These are phyloP conservation scores for Juglanconis oblonga DNA, from an alignment of 2,329 filamentous ascomycete species.

Conservation along the genomic window DNA sequence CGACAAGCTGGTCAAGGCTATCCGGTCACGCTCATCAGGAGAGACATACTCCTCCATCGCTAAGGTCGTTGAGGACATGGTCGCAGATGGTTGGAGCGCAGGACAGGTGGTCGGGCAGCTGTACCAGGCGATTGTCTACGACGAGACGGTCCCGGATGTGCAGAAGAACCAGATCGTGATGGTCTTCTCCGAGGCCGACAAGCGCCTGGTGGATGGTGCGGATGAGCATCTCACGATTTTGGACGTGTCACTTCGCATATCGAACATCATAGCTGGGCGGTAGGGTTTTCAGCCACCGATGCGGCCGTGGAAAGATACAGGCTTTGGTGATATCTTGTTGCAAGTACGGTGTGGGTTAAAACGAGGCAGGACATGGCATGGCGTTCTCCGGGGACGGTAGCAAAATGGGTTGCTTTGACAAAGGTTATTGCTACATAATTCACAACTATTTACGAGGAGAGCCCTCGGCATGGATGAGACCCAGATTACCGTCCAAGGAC, in stretches of 20 bases:
- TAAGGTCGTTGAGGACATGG: slow-evolving; percentile 80
- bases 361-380: slow-evolving; percentile 13
- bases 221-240: slow-evolving; percentile 93
- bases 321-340: background rate
- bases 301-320: background rate
- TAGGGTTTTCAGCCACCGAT: slow-evolving; percentile 13
- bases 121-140: slow-evolving; percentile 78
- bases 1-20: slow-evolving; percentile 65
- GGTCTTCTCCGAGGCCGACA: slow-evolving; percentile 91
- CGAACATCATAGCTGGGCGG: slow-evolving; percentile 61
- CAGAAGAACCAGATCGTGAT: slow-evolving; percentile 90
- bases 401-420: slow-evolving; percentile 3
- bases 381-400: slow-evolving; percentile 21
- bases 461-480: slow-evolving; percentile 43
- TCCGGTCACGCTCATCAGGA: slow-evolving; percentile 66
- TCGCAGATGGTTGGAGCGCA: slow-evolving; percentile 96
- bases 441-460: slow-evolving; percentile 9
- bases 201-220: slow-evolving; percentile 87
- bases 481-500: slow-evolving; percentile 50
- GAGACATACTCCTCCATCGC: slow-evolving; percentile 72
- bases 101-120: slow-evolving; percentile 76
- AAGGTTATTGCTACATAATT: slow-evolving; percentile 15
- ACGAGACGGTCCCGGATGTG: slow-evolving; percentile 77
- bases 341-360: background rate
- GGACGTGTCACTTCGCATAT: slow-evolving; percentile 79